Evolutionary conservation across 306 rosid species (phyloP), one percentile per base, ranked within the genome.

Genomic region (Crataegus laevigata): DNA sequence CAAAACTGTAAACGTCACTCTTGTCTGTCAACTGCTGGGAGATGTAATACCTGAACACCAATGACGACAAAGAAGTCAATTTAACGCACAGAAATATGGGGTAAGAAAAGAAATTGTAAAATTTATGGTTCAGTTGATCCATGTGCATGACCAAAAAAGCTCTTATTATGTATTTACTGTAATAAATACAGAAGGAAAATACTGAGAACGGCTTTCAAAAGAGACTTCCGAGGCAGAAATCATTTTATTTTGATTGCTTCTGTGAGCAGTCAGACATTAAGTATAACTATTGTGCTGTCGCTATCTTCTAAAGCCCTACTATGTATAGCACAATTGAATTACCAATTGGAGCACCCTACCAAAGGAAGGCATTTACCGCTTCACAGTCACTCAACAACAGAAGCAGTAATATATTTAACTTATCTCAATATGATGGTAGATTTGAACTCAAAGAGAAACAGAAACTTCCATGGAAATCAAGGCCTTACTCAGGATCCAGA

Each of bases 1-100:
- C 99, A 43, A 92, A 94, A 78, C 99, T 90, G 83, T 92, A 94
- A 54, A 92, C 93, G 59, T 94, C 99, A 70, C 99, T 94, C 83
- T 94, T 94, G 82, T 94, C 99, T 0, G 99, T 94, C 82, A 92
- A 83, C 87, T 94, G 97, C 83, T 94, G 99, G 59, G 99, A 94
- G 83, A 92, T 92, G 25, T 92, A 92, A 73, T 90, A 94, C 96
- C 99, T 94, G 91, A 60, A 64, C 55, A 70, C 62, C 71, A 6
- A 72, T 11, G 58, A 47, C 66, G 55, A 38, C 18, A 36, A 12
- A 7, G 4, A 40, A 28, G 5, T 15, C 21, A 22, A 8, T 5
- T 12, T 26, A 5, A 65, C 18, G n/a, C 55, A 42, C 19, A 36
- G 8, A 7, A 65, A 28, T 13, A 22, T 12, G 69, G 57, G 21